Evolutionary conservation across 495 filamentous ascomycete species (phyloP).

Genomic region (Astrothelium subdiscretum): DNA sequence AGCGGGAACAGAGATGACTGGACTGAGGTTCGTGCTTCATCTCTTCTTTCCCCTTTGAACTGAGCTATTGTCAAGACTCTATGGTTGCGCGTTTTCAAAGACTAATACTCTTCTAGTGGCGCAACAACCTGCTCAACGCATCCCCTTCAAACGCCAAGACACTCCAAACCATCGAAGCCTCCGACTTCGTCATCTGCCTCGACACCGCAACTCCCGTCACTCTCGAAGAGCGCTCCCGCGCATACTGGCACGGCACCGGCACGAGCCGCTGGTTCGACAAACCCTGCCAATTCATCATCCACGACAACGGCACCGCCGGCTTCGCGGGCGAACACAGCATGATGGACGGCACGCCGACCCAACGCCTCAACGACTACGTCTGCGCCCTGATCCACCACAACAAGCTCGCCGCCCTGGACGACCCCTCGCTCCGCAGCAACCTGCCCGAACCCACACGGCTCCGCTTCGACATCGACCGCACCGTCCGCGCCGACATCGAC

Average conservation of each 20-base stretch:
- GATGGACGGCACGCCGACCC: constrained; percentile 99
- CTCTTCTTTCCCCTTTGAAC: not conserved
- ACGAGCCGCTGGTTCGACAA: constrained; percentile 97
- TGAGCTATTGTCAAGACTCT: too few species aligned
- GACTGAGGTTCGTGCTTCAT: constrained; percentile 47
- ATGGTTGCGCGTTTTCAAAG: not conserved
- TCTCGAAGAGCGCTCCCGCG: constrained; percentile 85
- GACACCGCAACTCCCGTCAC: constrained; percentile 90
- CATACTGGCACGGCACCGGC: constrained; percentile 98
- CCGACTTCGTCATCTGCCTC: constrained; percentile 85
- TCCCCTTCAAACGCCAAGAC: constrained; percentile 63
- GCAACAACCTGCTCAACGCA: constrained; percentile 61
- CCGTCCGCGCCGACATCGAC: constrained; percentile 62
- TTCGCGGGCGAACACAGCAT: constrained; percentile 99
- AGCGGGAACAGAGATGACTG: constrained; percentile 87
- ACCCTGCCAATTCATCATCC: constrained; percentile 94
- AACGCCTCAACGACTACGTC: constrained; percentile 88
- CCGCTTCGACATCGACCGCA: constrained; percentile 63
- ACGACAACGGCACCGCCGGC: constrained; percentile 94
- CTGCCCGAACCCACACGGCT: constrained; percentile 70
- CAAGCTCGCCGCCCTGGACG: constrained; percentile 76
- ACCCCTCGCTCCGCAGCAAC: constrained; percentile 62
- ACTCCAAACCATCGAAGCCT: constrained; percentile 74
- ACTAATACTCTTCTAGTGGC: constrained; percentile 30
- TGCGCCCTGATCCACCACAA: constrained; percentile 83